Evolutionary conservation across 148 eudicot genomes (phyloP), one percentile per base, ranked within the genome.

Genomic region (Bassia scoparia): DNA sequence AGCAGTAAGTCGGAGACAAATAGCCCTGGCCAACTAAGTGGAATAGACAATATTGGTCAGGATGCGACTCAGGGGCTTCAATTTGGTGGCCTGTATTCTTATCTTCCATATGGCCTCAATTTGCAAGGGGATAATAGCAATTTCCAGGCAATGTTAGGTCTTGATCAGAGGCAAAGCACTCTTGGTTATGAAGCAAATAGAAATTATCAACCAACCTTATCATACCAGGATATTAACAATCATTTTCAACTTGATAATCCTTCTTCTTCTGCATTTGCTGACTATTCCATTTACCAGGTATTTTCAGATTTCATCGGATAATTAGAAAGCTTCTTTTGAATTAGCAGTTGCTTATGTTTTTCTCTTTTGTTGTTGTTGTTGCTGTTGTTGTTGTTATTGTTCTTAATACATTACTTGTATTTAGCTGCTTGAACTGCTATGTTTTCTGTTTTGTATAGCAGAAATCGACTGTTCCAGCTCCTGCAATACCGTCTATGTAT

Each of bases 211-310:
- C 78, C 77, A 31, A 69, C 70, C 65, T 31, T 68, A 23, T 49
- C 72, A 0, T 74, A 67, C 70, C 74, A 71, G 34, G 77, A 59
- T 31, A 41, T 66, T 43, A 33, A 38, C 52, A 79, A 74, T 61
- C 72, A 61, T 43, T 33, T 79, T 43, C 65, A 66, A 63, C 30
- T 52, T 5, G 81, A 79, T 44, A n/a, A 74, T 62, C 78, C 81
- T 3, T 60, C 74, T 61, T 74, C 74, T 30, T 61, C 73, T 69
- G 81, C 71, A 11, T 74, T 69, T 62, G 70, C 58, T 53, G 76
- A 79, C 7, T 69, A 68, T 74, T 53, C 56, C 44, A 69, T 59
- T 27, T 79, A 79, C 69, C 81, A 79, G 81, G 81, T 79, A 74
- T 38, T 3, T 61, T 14, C 33, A 29, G 31, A 15, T 5, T 31